Conservation (phyloP, 768 basidiomycete genomes). For the Boletus barrowsii region DNA sequence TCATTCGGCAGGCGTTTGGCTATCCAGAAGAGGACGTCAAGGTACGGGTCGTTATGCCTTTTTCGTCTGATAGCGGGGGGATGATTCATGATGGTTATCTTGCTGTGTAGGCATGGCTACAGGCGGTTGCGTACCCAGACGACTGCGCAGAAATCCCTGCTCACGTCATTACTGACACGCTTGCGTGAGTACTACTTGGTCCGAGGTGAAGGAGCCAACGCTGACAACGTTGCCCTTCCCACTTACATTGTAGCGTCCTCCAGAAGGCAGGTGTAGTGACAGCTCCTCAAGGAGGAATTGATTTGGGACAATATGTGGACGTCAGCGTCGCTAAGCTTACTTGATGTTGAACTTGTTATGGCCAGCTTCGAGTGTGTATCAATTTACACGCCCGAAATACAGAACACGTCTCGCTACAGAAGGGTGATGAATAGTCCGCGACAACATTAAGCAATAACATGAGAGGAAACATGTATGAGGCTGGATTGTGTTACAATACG, state of each 20-base stretch:
- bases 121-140: slow-evolving; percentile 71
- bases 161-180: slow-evolving; percentile 65
- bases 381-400: not conserved
- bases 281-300: slow-evolving; percentile 50
- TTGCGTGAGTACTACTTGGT: slow-evolving; percentile 46
- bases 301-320: slow-evolving; percentile 56
- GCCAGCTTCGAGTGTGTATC: not conserved
- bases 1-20: slow-evolving; percentile 74
- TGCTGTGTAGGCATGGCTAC: slow-evolving; percentile 67
- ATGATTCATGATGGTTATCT: not conserved
- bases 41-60: slow-evolving; percentile 33
- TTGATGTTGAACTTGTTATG: slow-evolving; percentile 23
- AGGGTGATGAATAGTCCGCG: slow-evolving; percentile 6
- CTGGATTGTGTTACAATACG: slow-evolving; percentile 11
- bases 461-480: not conserved
- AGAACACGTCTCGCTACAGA: not conserved
- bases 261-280: slow-evolving; percentile 72
- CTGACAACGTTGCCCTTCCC: not conserved
- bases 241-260: slow-evolving; percentile 50
- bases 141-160: slow-evolving; percentile 62
- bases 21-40: slow-evolving; percentile 81
- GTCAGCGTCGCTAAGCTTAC: slow-evolving; percentile 48
- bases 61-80: too few relatives aligned
- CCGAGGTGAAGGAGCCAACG: not conserved
- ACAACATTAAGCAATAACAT: slow-evolving; percentile 17